Percentiles rank a stretch among this genome's conserved stretches.
phyloP scores from a whole-genome alignment of 495 filamentous ascomycete species.

The Penicillium atrosanguineum region DNA sequence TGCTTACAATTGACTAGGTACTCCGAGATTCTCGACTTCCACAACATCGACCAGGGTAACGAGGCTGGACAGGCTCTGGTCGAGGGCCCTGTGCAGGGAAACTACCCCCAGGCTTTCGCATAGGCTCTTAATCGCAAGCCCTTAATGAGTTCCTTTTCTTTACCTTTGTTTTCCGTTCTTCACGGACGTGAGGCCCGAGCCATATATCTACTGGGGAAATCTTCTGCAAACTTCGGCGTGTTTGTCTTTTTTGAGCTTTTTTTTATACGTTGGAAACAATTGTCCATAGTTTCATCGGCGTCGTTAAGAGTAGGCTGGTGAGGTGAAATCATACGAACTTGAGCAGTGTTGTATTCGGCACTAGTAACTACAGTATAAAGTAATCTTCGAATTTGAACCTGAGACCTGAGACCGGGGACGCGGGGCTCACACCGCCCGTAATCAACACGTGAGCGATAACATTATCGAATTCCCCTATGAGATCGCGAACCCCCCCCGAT shows the following conservation, averaged over 20 bases:
- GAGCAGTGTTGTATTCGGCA: slow-evolving; percentile 5
- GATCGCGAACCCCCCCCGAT: background rate
- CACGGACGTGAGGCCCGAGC: slow-evolving; percentile 2
- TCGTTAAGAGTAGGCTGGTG: slow-evolving; percentile 29
- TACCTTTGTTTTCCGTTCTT: background rate
- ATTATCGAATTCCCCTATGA: slow-evolving; percentile 25
- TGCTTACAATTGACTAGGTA: slow-evolving; percentile 63
- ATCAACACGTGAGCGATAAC: slow-evolving; percentile 30
- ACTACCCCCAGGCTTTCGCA: slow-evolving; percentile 30
- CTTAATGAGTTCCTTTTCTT: background rate
- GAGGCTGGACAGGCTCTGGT: slow-evolving; percentile 39
- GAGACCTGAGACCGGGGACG: slow-evolving; percentile 2
- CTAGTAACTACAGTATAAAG: background rate
- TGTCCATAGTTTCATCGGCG: slow-evolving; percentile 32
- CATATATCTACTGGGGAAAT: slow-evolving; percentile 13
- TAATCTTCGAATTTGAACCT: too few relatives aligned
- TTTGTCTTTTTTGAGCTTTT: slow-evolving; percentile 7
- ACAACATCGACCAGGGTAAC: slow-evolving; percentile 75
- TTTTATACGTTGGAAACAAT: slow-evolving; percentile 19
- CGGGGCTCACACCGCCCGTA: slow-evolving; percentile 27
- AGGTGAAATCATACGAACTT: slow-evolving; percentile 19
- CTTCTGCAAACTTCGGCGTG: slow-evolving; percentile 18
- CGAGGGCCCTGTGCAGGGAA: slow-evolving; percentile 32
- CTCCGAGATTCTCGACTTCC: slow-evolving; percentile 98
- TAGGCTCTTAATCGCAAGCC: slow-evolving; percentile 11